Evolutionary conservation across 2,329 filamentous ascomycete species (phyloP), one percentile per base, ranked within the genome.

Genomic region (Arthroderma sp.): DNA sequence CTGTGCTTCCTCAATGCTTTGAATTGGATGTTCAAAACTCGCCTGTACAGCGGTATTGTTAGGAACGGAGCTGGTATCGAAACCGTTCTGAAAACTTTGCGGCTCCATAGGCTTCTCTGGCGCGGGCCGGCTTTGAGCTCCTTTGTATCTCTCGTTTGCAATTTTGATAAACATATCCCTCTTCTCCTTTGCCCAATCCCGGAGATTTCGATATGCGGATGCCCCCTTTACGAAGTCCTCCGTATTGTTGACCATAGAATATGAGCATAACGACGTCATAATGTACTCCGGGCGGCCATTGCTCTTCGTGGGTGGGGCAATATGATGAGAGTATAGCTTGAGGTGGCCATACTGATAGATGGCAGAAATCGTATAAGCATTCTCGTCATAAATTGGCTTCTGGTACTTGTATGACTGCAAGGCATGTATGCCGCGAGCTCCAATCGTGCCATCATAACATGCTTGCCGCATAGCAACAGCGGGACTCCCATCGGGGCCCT

Each of bases 151-250:
- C 49, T 53, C 49, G 35, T 53, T 53, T 35, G 54, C 57, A 17
- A 35, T 11, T 9, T 37, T 54, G 23, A 60, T 58, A 19, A 53
- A 54, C 19, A 15, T 39, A 55, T 74, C 67, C 9, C 74, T 70
- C 53, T 73, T 62, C 28, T 63, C 60, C 60, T 68, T 62, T 1
- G 74, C 70, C 61, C 70, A 62, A 31, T 75, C 70, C 58, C 70
- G 64, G 0, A 64, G 63, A 64, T 76, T 76, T 58, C 73, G 66
- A 59, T 74, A 73, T 51, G 70, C 70, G 2, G 67, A 66, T 5
- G 64, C 67, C n/a, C 73, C 74, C 54, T 66, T 8, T n/a, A 65
- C 53, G 54, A 73, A 75, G 1, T 47, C 61, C 3, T 72, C 61
- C 2, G 53, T n/a, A 44, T 60, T 60, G 17, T 47, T 57, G 2